Conservation (phyloP, 1,139 yeast species). For the Wickerhamiella infanticola region DNA sequence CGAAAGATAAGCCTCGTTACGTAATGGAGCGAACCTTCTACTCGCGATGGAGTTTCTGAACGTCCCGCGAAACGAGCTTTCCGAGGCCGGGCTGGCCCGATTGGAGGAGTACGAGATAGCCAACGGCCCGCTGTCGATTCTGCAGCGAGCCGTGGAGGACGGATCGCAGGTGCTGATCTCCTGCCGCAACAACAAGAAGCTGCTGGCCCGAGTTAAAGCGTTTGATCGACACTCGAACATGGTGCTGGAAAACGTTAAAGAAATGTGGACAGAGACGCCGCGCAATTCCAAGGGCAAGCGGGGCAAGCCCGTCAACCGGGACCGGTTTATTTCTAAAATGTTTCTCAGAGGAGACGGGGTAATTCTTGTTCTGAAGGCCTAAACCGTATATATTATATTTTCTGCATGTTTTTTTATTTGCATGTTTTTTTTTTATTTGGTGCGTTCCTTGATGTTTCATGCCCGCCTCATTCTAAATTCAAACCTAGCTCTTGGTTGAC, state of each 20-base stretch:
- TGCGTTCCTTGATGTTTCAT: not conserved
- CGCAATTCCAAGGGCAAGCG: constrained; percentile 53
- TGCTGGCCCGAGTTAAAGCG: constrained; percentile 80
- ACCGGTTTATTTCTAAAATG: constrained; percentile 76
- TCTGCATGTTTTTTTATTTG: not conserved
- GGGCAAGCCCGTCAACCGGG: constrained; percentile 56
- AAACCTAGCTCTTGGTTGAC: constrained; percentile 10
- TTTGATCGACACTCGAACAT: constrained; percentile 93
- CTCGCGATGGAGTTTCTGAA: constrained; percentile 29
- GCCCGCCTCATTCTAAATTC: constrained; percentile 6
- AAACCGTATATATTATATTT: not conserved
- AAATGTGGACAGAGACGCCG: constrained; percentile 69
- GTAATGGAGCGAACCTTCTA: too few species aligned
- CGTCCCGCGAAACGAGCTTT: constrained; percentile 63
- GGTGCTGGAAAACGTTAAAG: constrained; percentile 85
- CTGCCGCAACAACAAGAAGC: constrained; percentile 81
- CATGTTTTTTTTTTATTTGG: not conserved
- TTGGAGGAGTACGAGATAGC: constrained; percentile 82
- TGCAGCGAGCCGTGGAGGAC: constrained; percentile 63
- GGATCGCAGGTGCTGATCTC: constrained; percentile 73
- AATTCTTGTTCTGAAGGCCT: constrained; percentile 44
- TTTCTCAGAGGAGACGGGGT: constrained; percentile 94
- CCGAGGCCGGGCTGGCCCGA: constrained; percentile 62
- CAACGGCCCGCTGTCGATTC: constrained; percentile 81
- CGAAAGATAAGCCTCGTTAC: too few species aligned